Evolutionary conservation across 179 eudicot species (phyloP).

Genomic region (Heliamphora pulchella): DNA sequence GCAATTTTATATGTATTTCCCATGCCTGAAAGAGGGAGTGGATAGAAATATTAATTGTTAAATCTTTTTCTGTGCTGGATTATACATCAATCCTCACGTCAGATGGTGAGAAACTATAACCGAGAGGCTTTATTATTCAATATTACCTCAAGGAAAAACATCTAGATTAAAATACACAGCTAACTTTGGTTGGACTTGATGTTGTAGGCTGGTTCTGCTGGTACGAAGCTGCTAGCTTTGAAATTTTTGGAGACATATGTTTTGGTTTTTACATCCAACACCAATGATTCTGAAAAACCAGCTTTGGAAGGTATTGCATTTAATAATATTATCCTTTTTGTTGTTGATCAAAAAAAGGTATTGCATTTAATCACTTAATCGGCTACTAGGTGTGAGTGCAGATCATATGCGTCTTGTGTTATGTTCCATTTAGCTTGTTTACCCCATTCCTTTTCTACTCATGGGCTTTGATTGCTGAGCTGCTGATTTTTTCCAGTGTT

Average conservation of each 20-base stretch:
- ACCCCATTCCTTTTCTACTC: slow-evolving; percentile 1
- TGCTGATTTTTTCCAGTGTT: slow-evolving; percentile 8
- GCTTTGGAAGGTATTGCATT: slow-evolving; percentile 50
- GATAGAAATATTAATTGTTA: not conserved
- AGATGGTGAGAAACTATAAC: too few relatives aligned
- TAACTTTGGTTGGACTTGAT: slow-evolving; percentile 20
- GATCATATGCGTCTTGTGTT: not conserved
- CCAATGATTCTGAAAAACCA: slow-evolving; percentile 37
- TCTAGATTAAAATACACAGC: slow-evolving; percentile 9
- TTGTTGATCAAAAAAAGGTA: slow-evolving; percentile 37
- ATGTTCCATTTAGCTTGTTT: slow-evolving; percentile 4
- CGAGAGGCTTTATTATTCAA: too few relatives aligned
- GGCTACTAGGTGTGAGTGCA: not conserved
- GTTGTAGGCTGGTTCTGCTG: slow-evolving; percentile 54
- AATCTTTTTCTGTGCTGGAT: too few relatives aligned
- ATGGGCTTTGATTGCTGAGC: not conserved
- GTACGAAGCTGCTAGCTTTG: slow-evolving; percentile 64
- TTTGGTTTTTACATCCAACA: slow-evolving; percentile 55
- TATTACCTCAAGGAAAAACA: too few relatives aligned
- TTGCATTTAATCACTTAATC: slow-evolving; percentile 4
- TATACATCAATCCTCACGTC: too few relatives aligned
- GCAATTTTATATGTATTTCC: not conserved
- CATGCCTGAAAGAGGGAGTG: not conserved
- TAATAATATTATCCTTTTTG: not conserved
- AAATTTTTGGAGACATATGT: slow-evolving; percentile 72